These are phyloP conservation scores for Calonectria henricotiae DNA, from an alignment of 2,329 filamentous ascomycete genomes.

Conservation along the genomic window DNA sequence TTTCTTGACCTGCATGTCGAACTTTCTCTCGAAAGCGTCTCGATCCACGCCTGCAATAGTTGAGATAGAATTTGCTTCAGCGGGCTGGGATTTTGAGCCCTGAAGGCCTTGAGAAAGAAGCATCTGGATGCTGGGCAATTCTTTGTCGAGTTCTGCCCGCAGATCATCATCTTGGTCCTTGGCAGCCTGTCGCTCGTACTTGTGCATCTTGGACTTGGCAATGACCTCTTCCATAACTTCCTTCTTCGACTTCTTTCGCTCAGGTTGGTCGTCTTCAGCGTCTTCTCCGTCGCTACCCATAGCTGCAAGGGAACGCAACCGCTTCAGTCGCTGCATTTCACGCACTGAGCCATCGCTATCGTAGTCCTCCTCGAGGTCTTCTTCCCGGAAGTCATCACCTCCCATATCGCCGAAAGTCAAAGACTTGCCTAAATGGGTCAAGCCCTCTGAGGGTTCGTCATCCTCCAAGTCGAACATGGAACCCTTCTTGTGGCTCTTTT, in stretches of 20 bases:
- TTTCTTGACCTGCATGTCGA: constrained; percentile 87
- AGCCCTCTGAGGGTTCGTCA: constrained; percentile 74
- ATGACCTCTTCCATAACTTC: constrained; percentile 99
- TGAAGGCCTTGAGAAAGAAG: constrained; percentile 73
- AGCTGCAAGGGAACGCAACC: constrained; percentile 65
- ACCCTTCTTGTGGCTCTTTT: constrained; percentile 82
- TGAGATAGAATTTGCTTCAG: constrained; percentile 47
- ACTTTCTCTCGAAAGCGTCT: constrained; percentile 84
- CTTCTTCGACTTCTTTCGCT: constrained; percentile 93
- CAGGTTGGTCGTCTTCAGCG: constrained; percentile 74
- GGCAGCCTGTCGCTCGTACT: constrained; percentile 91
- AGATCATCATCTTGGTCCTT: constrained; percentile 96
- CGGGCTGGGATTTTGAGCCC: constrained; percentile 57
- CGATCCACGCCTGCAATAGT: constrained; percentile 73
- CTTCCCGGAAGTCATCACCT: constrained; percentile 85
- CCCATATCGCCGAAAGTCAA: constrained; percentile 73
- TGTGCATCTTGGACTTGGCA: constrained; percentile 95
- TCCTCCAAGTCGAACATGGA: constrained; percentile 92
- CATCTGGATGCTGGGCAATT: constrained; percentile 82
- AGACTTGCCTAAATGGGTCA: constrained; percentile 89
- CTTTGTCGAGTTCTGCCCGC: constrained; percentile 87
- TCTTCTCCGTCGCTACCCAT: constrained; percentile 67
- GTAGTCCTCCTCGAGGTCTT: constrained; percentile 76
- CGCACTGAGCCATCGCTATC: constrained; percentile 73
- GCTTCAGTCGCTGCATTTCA: constrained; percentile 71